Conservation (phyloP, 1,284 basidiomycete genomes). For the Ganoderma leucocontextum region DNA sequence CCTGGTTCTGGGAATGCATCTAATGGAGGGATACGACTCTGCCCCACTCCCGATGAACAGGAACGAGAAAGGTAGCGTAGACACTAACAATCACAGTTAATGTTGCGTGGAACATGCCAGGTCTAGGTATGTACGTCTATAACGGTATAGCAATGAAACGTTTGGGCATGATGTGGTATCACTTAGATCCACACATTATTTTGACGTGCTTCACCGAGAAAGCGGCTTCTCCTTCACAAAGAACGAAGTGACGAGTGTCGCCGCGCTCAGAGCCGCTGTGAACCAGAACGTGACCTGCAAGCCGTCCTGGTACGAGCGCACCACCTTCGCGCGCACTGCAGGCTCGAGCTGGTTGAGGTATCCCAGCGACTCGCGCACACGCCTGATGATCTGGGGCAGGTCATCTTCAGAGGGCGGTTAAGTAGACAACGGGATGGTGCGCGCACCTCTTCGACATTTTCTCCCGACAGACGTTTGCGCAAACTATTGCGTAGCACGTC, state of each 20-base stretch:
- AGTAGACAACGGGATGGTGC: neutral
- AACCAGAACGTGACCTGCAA: slow-evolving; percentile 59
- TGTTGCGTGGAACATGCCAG: too few species aligned
- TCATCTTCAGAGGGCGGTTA: neutral
- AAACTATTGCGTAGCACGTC: slow-evolving; percentile 55
- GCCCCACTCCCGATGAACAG: too few species aligned
- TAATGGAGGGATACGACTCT: too few species aligned
- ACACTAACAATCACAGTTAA: too few species aligned
- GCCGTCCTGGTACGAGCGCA: slow-evolving; percentile 57
- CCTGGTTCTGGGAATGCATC: too few species aligned
- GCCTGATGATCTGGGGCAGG: slow-evolving; percentile 55
- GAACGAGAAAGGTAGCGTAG: too few species aligned
- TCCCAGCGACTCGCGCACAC: slow-evolving; percentile 61
- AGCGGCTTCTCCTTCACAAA: slow-evolving; percentile 63
- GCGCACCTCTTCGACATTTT: slow-evolving; percentile 57
- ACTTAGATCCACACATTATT: too few species aligned
- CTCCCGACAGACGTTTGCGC: slow-evolving; percentile 48
- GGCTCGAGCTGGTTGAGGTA: slow-evolving; percentile 61
- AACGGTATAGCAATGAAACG: neutral
- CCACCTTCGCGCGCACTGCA: slow-evolving; percentile 51
- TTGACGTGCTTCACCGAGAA: neutral
- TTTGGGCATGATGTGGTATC: neutral
- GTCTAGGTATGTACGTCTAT: neutral
- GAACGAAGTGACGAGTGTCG: slow-evolving; percentile 51
- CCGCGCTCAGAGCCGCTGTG: slow-evolving; percentile 48